Evolutionary conservation across 1,284 basidiomycete species (phyloP), one percentile per base, ranked within the genome.

Genomic region (Cystobasidium sp.): DNA sequence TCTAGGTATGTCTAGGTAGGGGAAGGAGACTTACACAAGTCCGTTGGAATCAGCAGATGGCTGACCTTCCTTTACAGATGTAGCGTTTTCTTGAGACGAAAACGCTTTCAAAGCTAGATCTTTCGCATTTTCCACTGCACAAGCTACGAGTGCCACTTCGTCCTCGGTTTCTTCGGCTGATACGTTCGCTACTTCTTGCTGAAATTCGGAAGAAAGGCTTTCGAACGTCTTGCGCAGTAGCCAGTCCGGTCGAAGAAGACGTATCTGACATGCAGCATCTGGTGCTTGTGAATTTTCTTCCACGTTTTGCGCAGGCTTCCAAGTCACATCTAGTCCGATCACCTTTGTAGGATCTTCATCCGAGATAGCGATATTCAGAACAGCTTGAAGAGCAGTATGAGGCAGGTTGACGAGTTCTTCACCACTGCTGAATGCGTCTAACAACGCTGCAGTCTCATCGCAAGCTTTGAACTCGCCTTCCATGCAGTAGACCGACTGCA

Each of bases 401-500:
- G 20, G 43, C 68, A 31, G 37, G 1, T 20, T 9, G 18, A 31
- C 47, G 10, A 53, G 64, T 12, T 68, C 66, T 56, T 47, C 31
- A 10, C 55, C 66, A 58, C 44, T 51, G 47, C 41, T 46, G 66
- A 43, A 43, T 16, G 43, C 39, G n/a, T 55, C 66, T 44, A 68
- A n/a, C 12, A 58, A n/a, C 12, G 3, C 37, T 18, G 46, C 56
- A 6, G 68, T 62, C 8, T 31, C 44, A 12, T 70, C 43, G 20
- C 24, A 18, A 9, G 46, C n/a, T 6, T 22, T 51, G 63, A 73
- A 66, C 44, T 73, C 70, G 51, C 44, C 63, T 1, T 65, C 51
- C 24, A 73, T 41, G 70, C 70, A 73, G 53, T 64, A 73, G 44
- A 73, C 59, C 31, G 70, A 73, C 46, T 56, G 46, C 0, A 73